phyloP scores from a whole-genome alignment of 495 filamentous ascomycete genomes.

The Daldinia caldariorum region DNA sequence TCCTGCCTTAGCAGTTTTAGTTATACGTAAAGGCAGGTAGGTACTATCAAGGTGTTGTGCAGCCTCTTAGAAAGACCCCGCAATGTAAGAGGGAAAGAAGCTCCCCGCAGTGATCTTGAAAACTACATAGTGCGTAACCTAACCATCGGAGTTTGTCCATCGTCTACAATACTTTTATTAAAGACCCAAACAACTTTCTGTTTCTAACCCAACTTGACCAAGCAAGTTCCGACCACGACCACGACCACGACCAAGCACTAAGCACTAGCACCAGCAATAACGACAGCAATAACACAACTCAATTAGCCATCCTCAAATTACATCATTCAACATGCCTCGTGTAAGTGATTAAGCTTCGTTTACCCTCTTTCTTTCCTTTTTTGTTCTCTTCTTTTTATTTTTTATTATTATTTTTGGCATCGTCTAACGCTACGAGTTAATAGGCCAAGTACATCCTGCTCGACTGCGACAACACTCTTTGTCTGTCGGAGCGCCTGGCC shows the following conservation, averaged over 20 bases:
- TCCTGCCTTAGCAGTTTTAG: constrained; percentile 18
- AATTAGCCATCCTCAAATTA: constrained; percentile 22
- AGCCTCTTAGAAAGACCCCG: constrained; percentile 36
- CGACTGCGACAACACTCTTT: constrained; percentile 98
- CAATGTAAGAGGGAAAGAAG: constrained; percentile 40
- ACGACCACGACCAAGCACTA: constrained; percentile 6
- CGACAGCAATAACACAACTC: constrained; percentile 1
- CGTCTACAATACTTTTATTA: constrained; percentile 19
- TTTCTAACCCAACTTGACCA: constrained; percentile 18
- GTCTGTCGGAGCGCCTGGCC: constrained; percentile 89
- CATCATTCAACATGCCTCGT: constrained; percentile 49
- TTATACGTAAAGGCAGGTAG: constrained; percentile 17
- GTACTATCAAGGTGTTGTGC: constrained; percentile 18
- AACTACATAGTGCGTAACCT: too few species aligned
- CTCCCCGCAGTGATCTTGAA: constrained; percentile 37
- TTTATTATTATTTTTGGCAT: too few species aligned
- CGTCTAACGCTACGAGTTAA: constrained; percentile 21
- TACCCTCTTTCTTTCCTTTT: too few species aligned
- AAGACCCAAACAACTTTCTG: constrained; percentile 28
- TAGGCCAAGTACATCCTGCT: constrained; percentile 87
- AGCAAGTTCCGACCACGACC: constrained; percentile 4
- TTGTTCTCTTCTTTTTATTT: too few species aligned
- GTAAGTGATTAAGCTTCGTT: constrained; percentile 37
- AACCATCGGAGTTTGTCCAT: constrained; percentile 32
- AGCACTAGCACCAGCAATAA: neutral